phyloP scores from a whole-genome alignment of 495 filamentous ascomycete genomes.

The Aspergillus conjunctus region DNA sequence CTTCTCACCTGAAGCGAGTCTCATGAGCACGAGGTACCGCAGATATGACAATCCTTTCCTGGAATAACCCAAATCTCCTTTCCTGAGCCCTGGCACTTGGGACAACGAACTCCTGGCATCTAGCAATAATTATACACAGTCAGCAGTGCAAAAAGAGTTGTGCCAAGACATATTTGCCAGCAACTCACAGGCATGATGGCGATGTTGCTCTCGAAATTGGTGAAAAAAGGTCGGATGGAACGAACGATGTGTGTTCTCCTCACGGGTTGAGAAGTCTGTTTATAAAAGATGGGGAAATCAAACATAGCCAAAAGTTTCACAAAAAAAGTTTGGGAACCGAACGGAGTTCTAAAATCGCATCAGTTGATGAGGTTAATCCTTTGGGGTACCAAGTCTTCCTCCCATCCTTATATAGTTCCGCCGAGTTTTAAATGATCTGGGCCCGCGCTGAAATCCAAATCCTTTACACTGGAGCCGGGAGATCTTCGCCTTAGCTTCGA shows the following conservation, averaged over 20 bases:
- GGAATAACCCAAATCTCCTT: slow-evolving; percentile 54
- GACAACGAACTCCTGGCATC: slow-evolving; percentile 56
- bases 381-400: slow-evolving; percentile 12
- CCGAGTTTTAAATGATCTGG: slow-evolving; percentile 11
- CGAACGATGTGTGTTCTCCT: slow-evolving; percentile 3
- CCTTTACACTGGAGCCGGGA: slow-evolving; percentile 26
- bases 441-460: slow-evolving; percentile 16
- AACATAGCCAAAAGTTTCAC: slow-evolving; percentile 19
- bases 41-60: slow-evolving; percentile 52
- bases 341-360: slow-evolving; percentile 15
- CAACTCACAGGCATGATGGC: slow-evolving; percentile 21
- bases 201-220: slow-evolving; percentile 4
- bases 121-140: slow-evolving; percentile 18
- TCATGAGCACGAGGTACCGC: slow-evolving; percentile 41
- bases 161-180: not conserved
- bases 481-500: slow-evolving; percentile 32
- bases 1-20: slow-evolving; percentile 1
- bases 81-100: slow-evolving; percentile 41
- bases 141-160: not conserved
- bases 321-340: slow-evolving; percentile 1
- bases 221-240: slow-evolving; percentile 1
- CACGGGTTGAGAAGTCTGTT: slow-evolving; percentile 6
- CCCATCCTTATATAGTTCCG: slow-evolving; percentile 23
- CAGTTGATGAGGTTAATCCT: slow-evolving; percentile 20
- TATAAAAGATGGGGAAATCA: slow-evolving; percentile 6